Conservation (phyloP, 2,329 filamentous ascomycete species). For the Pestalotiopsis sp. region DNA sequence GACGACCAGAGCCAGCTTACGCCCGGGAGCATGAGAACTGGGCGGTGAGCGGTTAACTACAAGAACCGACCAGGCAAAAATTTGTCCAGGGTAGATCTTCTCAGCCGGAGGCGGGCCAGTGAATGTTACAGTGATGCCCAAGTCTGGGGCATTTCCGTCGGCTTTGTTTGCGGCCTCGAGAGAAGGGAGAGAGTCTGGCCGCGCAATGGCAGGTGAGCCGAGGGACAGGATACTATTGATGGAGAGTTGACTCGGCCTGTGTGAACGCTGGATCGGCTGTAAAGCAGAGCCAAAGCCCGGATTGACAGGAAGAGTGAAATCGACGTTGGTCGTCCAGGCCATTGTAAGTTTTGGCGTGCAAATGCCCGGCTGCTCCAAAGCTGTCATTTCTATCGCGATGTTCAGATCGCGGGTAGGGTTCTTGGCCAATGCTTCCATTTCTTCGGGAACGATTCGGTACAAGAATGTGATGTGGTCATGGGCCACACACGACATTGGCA, state of each 20-base stretch:
- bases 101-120: constrained; percentile 55
- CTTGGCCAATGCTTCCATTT: constrained; percentile 47
- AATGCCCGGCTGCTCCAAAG: constrained; percentile 53
- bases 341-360: constrained; percentile 67
- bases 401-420: constrained; percentile 55
- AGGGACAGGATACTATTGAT: constrained; percentile 60
- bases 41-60: constrained; percentile 69
- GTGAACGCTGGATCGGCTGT: constrained; percentile 61
- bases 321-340: constrained; percentile 69
- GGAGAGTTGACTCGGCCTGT: constrained; percentile 66
- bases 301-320: constrained; percentile 69
- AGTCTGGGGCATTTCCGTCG: constrained; percentile 55
- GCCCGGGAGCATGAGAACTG: constrained; percentile 41
- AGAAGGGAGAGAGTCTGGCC: constrained; percentile 62
- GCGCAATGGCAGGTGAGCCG: constrained; percentile 57
- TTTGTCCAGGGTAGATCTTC: constrained; percentile 61
- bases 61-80: constrained; percentile 74
- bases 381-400: constrained; percentile 63
- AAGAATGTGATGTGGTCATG: constrained; percentile 78
- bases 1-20: constrained; percentile 72
- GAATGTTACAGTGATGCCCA: constrained; percentile 78
- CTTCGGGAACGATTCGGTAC: constrained; percentile 64
- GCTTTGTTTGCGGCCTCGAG: constrained; percentile 55
- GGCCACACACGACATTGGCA: constrained; percentile 65
- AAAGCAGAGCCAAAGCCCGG: constrained; percentile 61